These are phyloP conservation scores for Choricystis sp. DNA, from an alignment of 139 green algal genomes.

Conservation along the genomic window DNA sequence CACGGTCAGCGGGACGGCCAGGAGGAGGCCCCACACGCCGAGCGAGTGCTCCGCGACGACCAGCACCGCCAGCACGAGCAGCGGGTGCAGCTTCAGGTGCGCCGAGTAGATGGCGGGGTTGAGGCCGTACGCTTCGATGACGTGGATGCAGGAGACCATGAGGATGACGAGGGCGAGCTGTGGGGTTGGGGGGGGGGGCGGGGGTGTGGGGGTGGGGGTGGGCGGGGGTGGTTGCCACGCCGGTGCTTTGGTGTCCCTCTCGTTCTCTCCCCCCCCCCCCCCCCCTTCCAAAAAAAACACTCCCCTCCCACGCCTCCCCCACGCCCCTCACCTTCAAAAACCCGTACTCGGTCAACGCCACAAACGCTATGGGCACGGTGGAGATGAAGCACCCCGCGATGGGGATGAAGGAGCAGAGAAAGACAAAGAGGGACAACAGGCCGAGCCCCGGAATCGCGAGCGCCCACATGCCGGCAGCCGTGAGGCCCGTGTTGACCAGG, in stretches of 20 bases:
- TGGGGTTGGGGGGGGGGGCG: background rate
- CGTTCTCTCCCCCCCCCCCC: too few relatives aligned
- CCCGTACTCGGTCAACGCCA: conserved; percentile 74
- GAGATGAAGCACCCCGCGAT: conserved; percentile 83
- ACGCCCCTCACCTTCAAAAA: conserved; percentile 53
- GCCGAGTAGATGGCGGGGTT: conserved; percentile 79
- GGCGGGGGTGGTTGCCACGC: background rate
- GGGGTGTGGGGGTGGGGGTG: background rate
- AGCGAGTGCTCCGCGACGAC: conserved; percentile 64
- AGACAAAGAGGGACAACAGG: conserved; percentile 80
- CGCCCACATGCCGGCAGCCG: conserved; percentile 63
- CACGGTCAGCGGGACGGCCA: conserved; percentile 80
- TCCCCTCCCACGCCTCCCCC: background rate
- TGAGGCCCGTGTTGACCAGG: conserved; percentile 79
- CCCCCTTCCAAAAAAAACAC: background rate
- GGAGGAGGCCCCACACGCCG: conserved; percentile 82
- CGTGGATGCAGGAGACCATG: conserved; percentile 71
- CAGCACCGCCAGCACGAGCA: conserved; percentile 57
- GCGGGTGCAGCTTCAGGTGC: conserved; percentile 85
- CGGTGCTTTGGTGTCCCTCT: too few relatives aligned
- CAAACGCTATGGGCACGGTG: conserved; percentile 71
- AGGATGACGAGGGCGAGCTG: conserved; percentile 63
- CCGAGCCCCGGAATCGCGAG: conserved; percentile 67
- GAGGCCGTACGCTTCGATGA: conserved; percentile 64
- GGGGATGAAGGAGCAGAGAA: conserved; percentile 82